These are phyloP conservation scores for Phaeodactylum tricornutum DNA, from an alignment of 108 stramenopile species.

Conservation along the genomic window DNA sequence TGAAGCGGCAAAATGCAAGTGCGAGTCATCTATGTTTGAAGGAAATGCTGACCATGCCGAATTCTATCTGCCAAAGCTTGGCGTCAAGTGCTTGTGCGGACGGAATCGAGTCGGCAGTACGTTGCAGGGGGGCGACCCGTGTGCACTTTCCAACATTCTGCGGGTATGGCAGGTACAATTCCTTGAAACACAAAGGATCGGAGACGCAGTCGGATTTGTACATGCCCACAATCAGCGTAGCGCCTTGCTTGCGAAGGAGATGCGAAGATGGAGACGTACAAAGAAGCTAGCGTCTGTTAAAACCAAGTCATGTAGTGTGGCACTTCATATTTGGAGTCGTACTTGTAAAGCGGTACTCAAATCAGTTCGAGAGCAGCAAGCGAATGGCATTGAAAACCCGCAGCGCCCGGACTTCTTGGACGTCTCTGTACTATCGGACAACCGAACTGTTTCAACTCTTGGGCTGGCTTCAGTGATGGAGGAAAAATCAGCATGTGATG, in stretches of 20 bases:
- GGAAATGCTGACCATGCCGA: slow-evolving; percentile 34
- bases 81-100: slow-evolving; percentile 40
- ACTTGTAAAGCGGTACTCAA: slow-evolving; percentile 32
- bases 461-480: neutral
- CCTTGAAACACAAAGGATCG: slow-evolving; percentile 17
- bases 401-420: slow-evolving; percentile 14
- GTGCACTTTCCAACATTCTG: slow-evolving; percentile 27
- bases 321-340: slow-evolving; percentile 44
- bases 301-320: slow-evolving; percentile 43
- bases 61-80: slow-evolving; percentile 58
- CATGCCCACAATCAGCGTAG: slow-evolving; percentile 15
- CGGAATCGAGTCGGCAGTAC: slow-evolving; percentile 4
- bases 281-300: slow-evolving; percentile 16
- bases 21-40: slow-evolving; percentile 21
- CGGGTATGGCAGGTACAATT: slow-evolving; percentile 58
- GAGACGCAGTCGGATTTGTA: slow-evolving; percentile 26
- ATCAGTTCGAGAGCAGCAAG: slow-evolving; percentile 28
- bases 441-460: slow-evolving; percentile 1
- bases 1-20: slow-evolving; percentile 14
- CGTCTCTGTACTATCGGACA: neutral
- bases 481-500: neutral
- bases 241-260: slow-evolving; percentile 19
- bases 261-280: slow-evolving; percentile 33
- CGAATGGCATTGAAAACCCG: slow-evolving; percentile 2
- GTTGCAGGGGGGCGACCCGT: slow-evolving; percentile 7